Percentiles rank a stretch among this genome's conserved stretches.
Evolutionary conservation across 2,329 filamentous ascomycete genomes (phyloP).

Genomic region (Botrytis fragariae): DNA sequence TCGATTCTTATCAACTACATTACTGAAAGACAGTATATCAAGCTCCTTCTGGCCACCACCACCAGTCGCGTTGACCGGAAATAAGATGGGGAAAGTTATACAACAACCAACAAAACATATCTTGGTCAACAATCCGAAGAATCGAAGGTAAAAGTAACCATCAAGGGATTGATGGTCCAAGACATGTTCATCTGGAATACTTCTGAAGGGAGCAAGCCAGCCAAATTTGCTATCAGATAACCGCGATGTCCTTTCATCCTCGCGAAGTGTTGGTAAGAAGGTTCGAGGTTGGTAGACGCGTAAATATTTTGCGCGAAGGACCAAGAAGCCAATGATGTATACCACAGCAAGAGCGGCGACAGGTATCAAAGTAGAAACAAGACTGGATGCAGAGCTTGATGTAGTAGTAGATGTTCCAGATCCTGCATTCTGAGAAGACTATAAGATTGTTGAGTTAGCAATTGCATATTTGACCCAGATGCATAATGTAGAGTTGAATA

Average conservation of each 20-base stretch:
- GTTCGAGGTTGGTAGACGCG: conserved; percentile 54
- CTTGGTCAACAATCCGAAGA: conserved; percentile 72
- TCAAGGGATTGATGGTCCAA: conserved; percentile 90
- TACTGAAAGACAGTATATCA: conserved; percentile 76
- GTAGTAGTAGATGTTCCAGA: conserved; percentile 8
- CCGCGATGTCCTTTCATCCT: conserved; percentile 54
- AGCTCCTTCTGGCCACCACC: conserved; percentile 63
- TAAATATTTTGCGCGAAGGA: conserved; percentile 47
- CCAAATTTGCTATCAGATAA: conserved; percentile 59
- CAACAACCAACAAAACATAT: conserved; percentile 79
- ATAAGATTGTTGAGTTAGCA: neutral
- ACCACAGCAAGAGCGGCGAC: conserved; percentile 44
- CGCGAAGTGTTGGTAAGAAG: conserved; percentile 49
- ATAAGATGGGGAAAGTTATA: conserved; percentile 78
- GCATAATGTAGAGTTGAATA: neutral
- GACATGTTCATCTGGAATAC: conserved; percentile 66
- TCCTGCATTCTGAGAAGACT: neutral
- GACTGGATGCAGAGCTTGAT: conserved; percentile 37
- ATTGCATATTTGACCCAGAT: neutral
- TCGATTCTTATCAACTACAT: conserved; percentile 60
- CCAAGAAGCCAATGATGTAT: conserved; percentile 45
- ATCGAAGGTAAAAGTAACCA: conserved; percentile 85
- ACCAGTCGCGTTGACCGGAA: conserved; percentile 83
- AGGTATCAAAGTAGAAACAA: conserved; percentile 50
- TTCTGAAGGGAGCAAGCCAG: conserved; percentile 65